phyloP scores from a whole-genome alignment of 495 filamentous ascomycete species.

The Aspergillus homomorphus region DNA sequence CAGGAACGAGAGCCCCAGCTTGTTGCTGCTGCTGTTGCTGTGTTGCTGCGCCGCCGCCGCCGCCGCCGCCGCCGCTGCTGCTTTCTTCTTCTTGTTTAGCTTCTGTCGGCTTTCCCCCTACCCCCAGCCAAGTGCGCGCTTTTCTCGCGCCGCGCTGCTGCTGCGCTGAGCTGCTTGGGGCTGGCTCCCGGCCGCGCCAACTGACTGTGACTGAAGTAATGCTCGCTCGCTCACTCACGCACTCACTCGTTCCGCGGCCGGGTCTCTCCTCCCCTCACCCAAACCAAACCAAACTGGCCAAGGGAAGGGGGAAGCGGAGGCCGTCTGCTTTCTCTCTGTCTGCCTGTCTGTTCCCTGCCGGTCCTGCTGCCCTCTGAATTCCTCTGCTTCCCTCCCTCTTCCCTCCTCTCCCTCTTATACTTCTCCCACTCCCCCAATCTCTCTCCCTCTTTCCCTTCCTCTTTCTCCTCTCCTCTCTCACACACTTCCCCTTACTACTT shows the following conservation, averaged over 20 bases:
- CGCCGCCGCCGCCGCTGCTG: too few species aligned
- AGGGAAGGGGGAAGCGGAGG: not conserved
- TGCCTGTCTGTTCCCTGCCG: constrained; percentile 5
- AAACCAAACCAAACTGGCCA: not conserved
- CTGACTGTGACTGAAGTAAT: constrained; percentile 20
- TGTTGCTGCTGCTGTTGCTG: too few species aligned
- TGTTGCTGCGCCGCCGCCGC: too few species aligned
- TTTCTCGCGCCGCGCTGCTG: constrained; percentile 4
- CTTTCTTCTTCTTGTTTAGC: constrained; percentile 12
- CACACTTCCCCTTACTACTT: constrained; percentile 10
- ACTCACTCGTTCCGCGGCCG: constrained; percentile 5
- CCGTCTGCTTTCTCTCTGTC: constrained; percentile 8
- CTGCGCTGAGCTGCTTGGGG: constrained; percentile 6
- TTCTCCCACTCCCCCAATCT: constrained; percentile 18
- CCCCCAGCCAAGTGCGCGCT: constrained; percentile 7
- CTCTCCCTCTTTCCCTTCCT: constrained; percentile 19
- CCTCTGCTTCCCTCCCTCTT: constrained; percentile 18
- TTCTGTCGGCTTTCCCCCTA: not conserved
- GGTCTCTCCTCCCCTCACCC: constrained; percentile 13
- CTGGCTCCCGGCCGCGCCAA: constrained; percentile 8
- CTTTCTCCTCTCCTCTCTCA: constrained; percentile 13
- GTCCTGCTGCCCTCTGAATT: constrained; percentile 16
- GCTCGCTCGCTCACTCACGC: constrained; percentile 15
- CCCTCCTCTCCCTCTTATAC: constrained; percentile 24
- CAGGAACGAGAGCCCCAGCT: constrained; percentile 1